phyloP scores from a whole-genome alignment of 2,329 filamentous ascomycete species.

The Epichloe elymi region DNA sequence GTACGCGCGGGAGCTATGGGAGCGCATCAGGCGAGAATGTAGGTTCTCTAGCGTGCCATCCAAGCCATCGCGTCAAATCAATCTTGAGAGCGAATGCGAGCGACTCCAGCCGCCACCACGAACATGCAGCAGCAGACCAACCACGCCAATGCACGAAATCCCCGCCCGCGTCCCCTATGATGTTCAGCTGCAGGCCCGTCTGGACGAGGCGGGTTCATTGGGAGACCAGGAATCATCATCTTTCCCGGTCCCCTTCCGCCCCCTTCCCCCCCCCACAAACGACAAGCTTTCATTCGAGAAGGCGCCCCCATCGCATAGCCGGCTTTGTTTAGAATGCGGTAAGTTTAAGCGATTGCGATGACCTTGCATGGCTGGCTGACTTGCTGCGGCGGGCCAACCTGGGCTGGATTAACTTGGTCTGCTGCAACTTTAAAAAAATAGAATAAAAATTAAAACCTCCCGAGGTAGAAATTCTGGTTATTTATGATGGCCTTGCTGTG shows the following conservation, averaged over 20 bases:
- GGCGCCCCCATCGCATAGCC: background rate
- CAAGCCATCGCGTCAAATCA: no score
- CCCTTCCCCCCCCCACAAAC: background rate
- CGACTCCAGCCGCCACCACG: background rate
- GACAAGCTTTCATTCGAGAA: background rate
- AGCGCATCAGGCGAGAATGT: slow-evolving; percentile 72
- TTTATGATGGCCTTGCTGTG: no score
- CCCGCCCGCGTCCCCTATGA: background rate
- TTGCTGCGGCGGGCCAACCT: background rate
- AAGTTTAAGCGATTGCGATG: background rate
- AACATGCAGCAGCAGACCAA: background rate
- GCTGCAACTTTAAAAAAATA: background rate
- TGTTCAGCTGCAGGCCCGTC: background rate
- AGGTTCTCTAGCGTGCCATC: slow-evolving; percentile 5
- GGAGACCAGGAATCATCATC: no score
- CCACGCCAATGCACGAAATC: no score
- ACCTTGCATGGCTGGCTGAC: background rate
- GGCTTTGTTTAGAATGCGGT: background rate
- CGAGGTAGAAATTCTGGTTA: no score
- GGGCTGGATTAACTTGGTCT: no score
- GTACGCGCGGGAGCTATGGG: slow-evolving; percentile 61
- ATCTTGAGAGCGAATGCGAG: background rate
- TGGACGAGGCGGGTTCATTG: no score
- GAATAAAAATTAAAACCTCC: background rate
- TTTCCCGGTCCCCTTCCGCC: no score